Conservation (phyloP, 1,139 yeast species). For the Nakaseomyces glabratus region DNA sequence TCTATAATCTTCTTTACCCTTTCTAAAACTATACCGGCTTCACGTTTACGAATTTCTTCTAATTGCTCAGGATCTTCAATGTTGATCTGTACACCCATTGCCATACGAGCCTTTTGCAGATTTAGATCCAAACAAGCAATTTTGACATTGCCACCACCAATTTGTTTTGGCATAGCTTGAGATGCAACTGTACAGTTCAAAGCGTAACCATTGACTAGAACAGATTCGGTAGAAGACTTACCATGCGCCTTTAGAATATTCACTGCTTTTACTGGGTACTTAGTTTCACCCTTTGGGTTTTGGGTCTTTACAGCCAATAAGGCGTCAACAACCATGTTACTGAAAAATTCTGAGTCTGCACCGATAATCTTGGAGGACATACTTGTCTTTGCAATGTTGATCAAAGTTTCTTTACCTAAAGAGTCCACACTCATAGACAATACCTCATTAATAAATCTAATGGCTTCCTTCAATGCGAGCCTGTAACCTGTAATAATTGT, state of each 20-base stretch:
- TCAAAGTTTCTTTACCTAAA: conserved; percentile 72
- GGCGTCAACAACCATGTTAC: conserved; percentile 88
- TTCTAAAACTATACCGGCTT: conserved; percentile 82
- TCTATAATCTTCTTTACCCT: conserved; percentile 77
- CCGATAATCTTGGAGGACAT: conserved; percentile 98
- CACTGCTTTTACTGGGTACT: conserved; percentile 96
- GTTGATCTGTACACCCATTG: conserved; percentile 95
- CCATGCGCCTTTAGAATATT: conserved; percentile 96
- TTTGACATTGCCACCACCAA: conserved; percentile 49
- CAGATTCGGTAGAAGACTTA: conserved; percentile 77
- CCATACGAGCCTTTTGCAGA: conserved; percentile 94
- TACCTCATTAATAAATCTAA: conserved; percentile 78
- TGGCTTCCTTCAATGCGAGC: conserved; percentile 86
- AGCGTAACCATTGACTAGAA: conserved; percentile 88
- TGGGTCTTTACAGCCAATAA: conserved; percentile 91
- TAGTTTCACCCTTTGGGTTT: conserved; percentile 77
- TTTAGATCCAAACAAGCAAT: conserved; percentile 93
- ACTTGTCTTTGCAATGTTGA: conserved; percentile 90
- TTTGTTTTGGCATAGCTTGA: conserved; percentile 83
- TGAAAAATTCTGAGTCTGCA: conserved; percentile 85
- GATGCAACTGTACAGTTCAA: conserved; percentile 95
- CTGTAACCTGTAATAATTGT: conserved; percentile 95
- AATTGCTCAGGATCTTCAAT: conserved; percentile 96
- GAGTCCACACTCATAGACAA: conserved; percentile 72
- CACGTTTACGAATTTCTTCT: conserved; percentile 92